These are phyloP conservation scores for Endoconidiophora laricicola DNA, from an alignment of 2,329 filamentous ascomycete genomes.

Conservation along the genomic window DNA sequence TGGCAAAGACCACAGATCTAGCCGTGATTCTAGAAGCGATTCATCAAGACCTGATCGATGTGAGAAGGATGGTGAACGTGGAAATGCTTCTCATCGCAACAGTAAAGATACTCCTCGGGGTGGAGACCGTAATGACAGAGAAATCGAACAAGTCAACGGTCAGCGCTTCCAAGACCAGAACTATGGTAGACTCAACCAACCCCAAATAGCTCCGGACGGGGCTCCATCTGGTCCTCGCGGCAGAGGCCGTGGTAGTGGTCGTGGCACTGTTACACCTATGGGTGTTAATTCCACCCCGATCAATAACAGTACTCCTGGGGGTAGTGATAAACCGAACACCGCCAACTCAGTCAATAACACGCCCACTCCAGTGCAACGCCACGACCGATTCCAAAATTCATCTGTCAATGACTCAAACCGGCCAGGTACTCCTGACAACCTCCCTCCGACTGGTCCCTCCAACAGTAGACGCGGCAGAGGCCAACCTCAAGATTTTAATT, in stretches of 20 bases:
- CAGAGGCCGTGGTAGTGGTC: conserved; percentile 4
- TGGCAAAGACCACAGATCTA: conserved; percentile 19
- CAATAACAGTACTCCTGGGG: not conserved
- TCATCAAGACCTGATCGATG: conserved; percentile 34
- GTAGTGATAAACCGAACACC: not conserved
- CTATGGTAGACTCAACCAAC: conserved; percentile 11
- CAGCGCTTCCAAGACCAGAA: conserved; percentile 30
- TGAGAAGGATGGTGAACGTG: conserved; percentile 20
- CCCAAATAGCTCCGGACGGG: not conserved
- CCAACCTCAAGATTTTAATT: not conserved
- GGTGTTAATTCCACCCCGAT: not conserved
- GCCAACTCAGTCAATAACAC: not conserved
- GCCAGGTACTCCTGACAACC: not conserved
- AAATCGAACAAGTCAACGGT: conserved; percentile 31
- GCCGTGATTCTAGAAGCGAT: conserved; percentile 21
- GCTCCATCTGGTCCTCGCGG: conserved; percentile 19
- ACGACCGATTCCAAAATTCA: conserved; percentile 7
- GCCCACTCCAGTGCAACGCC: conserved; percentile 2
- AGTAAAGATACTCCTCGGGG: conserved; percentile 10
- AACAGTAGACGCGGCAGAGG: conserved; percentile 4
- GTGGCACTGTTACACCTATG: not conserved
- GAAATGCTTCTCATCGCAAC: conserved; percentile 17
- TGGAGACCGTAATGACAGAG: conserved; percentile 1
- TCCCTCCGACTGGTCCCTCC: conserved; percentile 5
- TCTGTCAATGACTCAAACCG: not conserved